Evolutionary conservation across 352 stramenopile species (phyloP).

Genomic region (Saprolegnia parasitica): DNA sequence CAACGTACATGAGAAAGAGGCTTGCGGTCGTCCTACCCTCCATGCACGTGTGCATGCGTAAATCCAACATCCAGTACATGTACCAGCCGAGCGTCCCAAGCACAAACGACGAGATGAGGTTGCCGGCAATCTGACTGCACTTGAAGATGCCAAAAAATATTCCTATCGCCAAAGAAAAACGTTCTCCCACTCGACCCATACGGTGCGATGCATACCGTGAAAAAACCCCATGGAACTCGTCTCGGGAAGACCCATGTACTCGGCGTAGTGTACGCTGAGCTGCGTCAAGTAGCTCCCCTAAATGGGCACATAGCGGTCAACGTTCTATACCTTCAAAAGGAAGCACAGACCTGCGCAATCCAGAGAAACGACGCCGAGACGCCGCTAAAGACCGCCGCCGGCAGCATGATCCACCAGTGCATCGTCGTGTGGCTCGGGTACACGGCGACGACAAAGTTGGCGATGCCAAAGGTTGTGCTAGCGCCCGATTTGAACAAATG

Average conservation of each 20-base stretch:
- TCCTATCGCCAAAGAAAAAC: background rate
- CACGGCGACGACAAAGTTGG: constrained; percentile 15
- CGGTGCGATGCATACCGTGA: background rate
- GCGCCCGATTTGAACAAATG: too few species aligned
- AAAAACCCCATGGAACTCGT: constrained; percentile 23
- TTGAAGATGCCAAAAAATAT: constrained; percentile 28
- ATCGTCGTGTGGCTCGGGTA: background rate
- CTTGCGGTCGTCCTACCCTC: background rate
- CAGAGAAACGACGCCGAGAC: constrained; percentile 19
- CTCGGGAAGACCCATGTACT: background rate
- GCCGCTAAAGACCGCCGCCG: constrained; percentile 6
- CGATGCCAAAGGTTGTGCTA: constrained; percentile 18
- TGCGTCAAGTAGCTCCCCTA: constrained; percentile 24
- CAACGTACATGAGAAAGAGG: background rate
- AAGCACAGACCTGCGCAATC: constrained; percentile 7
- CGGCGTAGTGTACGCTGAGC: constrained; percentile 14
- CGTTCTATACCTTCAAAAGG: too few species aligned
- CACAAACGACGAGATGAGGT: constrained; percentile 20
- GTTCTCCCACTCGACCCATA: background rate
- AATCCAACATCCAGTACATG: background rate
- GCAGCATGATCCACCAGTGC: constrained; percentile 5
- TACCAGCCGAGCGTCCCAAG: constrained; percentile 17
- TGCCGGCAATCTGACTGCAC: constrained; percentile 12
- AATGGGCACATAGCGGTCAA: too few species aligned
- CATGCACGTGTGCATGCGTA: background rate